Base-by-base conservation (phyloP, 1,284 basidiomycete species). In the Rhodofomes roseus region DNA sequence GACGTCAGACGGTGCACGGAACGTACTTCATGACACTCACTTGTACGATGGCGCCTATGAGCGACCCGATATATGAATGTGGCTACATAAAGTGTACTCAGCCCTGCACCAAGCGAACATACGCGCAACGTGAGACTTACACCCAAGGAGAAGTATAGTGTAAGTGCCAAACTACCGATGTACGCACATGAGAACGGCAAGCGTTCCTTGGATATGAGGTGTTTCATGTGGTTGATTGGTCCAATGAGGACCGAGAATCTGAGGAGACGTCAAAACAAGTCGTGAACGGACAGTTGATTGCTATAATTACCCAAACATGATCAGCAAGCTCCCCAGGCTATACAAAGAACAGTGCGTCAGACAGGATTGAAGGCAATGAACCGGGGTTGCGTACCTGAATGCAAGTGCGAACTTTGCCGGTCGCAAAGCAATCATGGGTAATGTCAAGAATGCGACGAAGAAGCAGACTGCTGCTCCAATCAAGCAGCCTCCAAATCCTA, bases 381-480 rank as follows among this genome's bases (percentile, higher is more conserved):
- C 11, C 14, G 12, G 12, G 23, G 25, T 22, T 27, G 50, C 75
- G 44, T 68, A 87, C 87, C 92, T 95, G 75, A 96, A 96, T 0
- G 93, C 86, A 20, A 96, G 78, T 0, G 93, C 94, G 71, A 96
- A 96, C 76, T 96, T 96, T 23, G 90, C 79, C 12, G 94, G 93
- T 59, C 91, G 91, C 56, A 96, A 65, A 7, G 88, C 89, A 39
- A 98, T 80, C 56, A 95, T 74, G 4, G 96, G 95, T 23, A 97
- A 79, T 16, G 93, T 95, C 62, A 98, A 73, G 79, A 99, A 99
- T 16, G 95, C 88, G 56, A 99, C 90, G 63, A 94, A 88, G 81
- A 99, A 99, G 77, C 96, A 99, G 1, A 96, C 91, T 41, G 87
- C 88, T 5, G 95, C 95, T 11, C 96, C 96, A 20, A 92, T 77